Evolutionary conservation across 2,329 filamentous ascomycete genomes (phyloP).

Genomic region (Aspergillus costaricaensis): DNA sequence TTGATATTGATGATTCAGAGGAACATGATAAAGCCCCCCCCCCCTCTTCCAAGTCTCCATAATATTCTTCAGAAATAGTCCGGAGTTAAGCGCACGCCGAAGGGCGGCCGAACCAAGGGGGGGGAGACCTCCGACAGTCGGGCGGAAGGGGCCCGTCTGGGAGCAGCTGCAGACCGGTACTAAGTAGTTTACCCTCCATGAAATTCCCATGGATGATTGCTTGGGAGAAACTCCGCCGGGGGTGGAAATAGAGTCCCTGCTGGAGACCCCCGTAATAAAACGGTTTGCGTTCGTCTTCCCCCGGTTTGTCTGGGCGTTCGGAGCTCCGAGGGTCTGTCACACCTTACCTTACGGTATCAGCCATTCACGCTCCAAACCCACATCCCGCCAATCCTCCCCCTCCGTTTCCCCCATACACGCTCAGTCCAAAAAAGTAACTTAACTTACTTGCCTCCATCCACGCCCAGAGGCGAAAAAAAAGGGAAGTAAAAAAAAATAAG

Average conservation of each 20-base stretch:
- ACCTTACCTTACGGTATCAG: neutral
- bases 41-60: neutral
- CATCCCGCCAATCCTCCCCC: constrained; percentile 2
- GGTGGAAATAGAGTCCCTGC: neutral
- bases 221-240: neutral
- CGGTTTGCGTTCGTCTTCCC: neutral
- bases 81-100: constrained; percentile 12
- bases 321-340: constrained; percentile 3
- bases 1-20: neutral
- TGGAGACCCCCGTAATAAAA: neutral
- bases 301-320: constrained; percentile 5
- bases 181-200: neutral
- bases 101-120: constrained; percentile 3
- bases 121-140: constrained; percentile 1
- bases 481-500: constrained; percentile 6
- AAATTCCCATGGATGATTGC: neutral
- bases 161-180: neutral
- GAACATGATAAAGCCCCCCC: neutral
- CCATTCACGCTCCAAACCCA: neutral
- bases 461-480: constrained; percentile 9
- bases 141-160: neutral
- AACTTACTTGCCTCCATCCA: constrained; percentile 4
- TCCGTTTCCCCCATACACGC: neutral
- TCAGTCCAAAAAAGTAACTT: neutral
- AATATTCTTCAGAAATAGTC: constrained; percentile 10